Evolutionary conservation across 139 green algal species (phyloP), one percentile per base, ranked within the genome.

Genomic region (Micractinium conductrix): DNA sequence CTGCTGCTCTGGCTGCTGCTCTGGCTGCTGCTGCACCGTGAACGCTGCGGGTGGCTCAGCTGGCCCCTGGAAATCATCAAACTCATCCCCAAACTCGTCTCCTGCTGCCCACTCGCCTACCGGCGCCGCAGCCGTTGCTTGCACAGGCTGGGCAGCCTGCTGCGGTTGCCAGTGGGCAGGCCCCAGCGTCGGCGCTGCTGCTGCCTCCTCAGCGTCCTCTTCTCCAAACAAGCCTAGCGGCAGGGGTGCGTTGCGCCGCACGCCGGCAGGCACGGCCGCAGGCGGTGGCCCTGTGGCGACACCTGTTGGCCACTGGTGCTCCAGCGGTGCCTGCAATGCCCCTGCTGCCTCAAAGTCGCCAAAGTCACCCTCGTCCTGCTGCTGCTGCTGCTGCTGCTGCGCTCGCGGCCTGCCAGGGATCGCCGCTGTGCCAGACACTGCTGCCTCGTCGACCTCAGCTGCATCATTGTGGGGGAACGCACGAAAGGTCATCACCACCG

Each of bases 331-430:
- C 30, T 24, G 4, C 8, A n/a, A 7, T 37, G 70, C 70, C 14
- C 1, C 70, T 24, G 74, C 74, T 28, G 8, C 74, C 6, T 38
- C 55, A 70, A 81, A 79, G 45, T 60, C 48, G 2, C 75, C 75
- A 44, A 81, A 81, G 16, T 81, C 75, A 22, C 70, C 53, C 1
- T 44, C 73, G 10, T 50, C 48, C 44, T 19, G 68, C 69, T 48
- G 69, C 40, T 76, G 69, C 69, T 76, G 69, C 69, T 76, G 10
- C 74, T 37, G 37, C 74, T 48, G 74, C 74, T 38, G 74, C 74
- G 35, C 68, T 48, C 22, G 67, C 48, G 0, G 53, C 33, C 14
- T 80, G n/a, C n/a, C n/a, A n/a, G n/a, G n/a, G n/a, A n/a, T n/a
- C n/a, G n/a, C n/a, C n/a, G n/a, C n/a, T n/a, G n/a, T n/a, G n/a